A percentile compares a stretch with the other conserved stretches of the same genome.
Conservation (phyloP, 176 grass and related monocot genomes). For the Saccharum officinarum region DNA sequence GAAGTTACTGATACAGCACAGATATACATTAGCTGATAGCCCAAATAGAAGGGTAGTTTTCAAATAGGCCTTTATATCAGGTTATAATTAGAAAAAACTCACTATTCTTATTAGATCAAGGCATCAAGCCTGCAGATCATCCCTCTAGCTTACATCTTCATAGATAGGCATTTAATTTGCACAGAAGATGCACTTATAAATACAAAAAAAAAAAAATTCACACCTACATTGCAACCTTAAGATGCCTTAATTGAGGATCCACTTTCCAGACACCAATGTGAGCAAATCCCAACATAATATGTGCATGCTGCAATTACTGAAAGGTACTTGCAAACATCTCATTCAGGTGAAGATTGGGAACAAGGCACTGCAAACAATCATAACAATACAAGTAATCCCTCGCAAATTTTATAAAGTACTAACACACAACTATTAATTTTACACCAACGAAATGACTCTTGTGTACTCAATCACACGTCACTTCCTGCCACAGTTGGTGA, state of each 20-base stretch:
- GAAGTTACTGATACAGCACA: not conserved
- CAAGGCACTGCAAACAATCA: not conserved
- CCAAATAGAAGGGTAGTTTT: not conserved
- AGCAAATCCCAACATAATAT: conserved; percentile 7
- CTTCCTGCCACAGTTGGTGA: not conserved
- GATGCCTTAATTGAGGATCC: conserved; percentile 19
- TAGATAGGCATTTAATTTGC: conserved; percentile 20
- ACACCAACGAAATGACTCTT: not conserved
- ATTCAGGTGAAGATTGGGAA: not conserved
- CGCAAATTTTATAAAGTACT: not conserved
- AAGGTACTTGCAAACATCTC: conserved; percentile 2
- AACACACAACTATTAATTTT: not conserved
- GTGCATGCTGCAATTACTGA: conserved; percentile 10
- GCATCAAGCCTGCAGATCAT: not conserved
- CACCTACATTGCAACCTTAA: conserved; percentile 3
- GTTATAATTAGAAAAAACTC: not conserved
- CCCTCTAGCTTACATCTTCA: not conserved
- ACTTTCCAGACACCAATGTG: not conserved
- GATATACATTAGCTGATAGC: not conserved
- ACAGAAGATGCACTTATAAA: conserved; percentile 1
- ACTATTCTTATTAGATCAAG: conserved; percentile 1
- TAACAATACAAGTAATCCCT: conserved; percentile 7
- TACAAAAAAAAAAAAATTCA: conserved; percentile 35
- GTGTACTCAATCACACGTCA: conserved; percentile 8
- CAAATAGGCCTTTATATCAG: not conserved